Conservation (phyloP, 495 filamentous ascomycete genomes). For the Lasiosphaeria ovina region DNA sequence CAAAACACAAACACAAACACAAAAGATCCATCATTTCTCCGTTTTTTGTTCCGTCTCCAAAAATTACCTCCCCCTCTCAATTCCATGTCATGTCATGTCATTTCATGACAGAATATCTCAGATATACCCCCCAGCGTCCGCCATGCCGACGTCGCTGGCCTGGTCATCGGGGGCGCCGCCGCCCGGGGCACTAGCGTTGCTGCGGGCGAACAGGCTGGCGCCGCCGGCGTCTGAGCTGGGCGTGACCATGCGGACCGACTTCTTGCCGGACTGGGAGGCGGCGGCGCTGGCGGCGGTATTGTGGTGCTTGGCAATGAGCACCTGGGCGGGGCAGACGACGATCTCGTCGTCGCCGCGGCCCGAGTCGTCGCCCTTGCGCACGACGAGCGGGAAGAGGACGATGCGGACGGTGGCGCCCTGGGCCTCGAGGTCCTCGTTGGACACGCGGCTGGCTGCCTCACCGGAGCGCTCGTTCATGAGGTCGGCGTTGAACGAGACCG, state of each 20-base stretch:
- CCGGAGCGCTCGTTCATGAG: constrained; percentile 91
- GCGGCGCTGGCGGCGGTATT: not conserved
- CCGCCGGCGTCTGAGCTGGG: constrained; percentile 30
- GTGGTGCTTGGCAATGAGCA: constrained; percentile 58
- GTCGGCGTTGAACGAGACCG: constrained; percentile 74
- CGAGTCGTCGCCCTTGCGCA: constrained; percentile 86
- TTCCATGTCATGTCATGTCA: not conserved
- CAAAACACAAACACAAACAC: no score
- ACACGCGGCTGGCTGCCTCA: constrained; percentile 40
- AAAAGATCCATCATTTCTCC: no score
- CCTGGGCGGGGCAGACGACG: constrained; percentile 90
- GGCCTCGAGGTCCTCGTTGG: constrained; percentile 73
- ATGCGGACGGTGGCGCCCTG: constrained; percentile 76
- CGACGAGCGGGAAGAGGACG: constrained; percentile 90
- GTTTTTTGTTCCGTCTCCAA: not conserved
- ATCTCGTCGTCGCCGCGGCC: constrained; percentile 87
- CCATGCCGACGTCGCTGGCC: not conserved
- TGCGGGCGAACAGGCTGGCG: constrained; percentile 19
- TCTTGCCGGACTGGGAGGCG: constrained; percentile 11
- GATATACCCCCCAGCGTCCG: not conserved
- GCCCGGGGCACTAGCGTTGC: not conserved
- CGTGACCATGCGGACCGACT: constrained; percentile 22
- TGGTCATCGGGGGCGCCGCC: not conserved
- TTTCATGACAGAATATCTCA: not conserved
- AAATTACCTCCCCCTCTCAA: constrained; percentile 4